Conservation (phyloP, 441 rosid genomes). For the Syzygium syzygioides region DNA sequence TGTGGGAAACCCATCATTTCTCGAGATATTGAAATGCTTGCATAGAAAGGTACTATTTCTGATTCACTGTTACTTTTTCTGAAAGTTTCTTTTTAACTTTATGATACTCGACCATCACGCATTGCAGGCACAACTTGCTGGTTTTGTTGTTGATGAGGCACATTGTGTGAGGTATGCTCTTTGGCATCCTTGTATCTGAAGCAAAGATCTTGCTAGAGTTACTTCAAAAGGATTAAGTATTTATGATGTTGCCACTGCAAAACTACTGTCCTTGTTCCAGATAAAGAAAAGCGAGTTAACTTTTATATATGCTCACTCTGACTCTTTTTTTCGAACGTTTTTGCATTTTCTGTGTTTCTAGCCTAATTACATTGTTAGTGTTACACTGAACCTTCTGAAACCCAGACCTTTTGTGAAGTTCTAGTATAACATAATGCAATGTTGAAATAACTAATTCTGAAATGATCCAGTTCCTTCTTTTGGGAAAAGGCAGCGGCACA, state of each 20-base stretch:
- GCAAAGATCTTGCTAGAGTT: not conserved
- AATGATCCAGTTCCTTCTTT: not conserved
- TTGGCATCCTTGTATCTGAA: not conserved
- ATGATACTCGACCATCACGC: not conserved
- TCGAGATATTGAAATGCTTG: slow-evolving; percentile 54
- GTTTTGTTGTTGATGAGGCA: slow-evolving; percentile 93
- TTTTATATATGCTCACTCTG: not conserved
- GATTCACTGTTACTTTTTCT: not conserved
- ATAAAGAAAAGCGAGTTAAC: not conserved
- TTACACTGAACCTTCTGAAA: too few species aligned
- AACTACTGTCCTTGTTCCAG: not conserved
- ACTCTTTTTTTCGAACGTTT: not conserved
- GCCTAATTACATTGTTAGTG: too few species aligned
- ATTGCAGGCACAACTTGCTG: slow-evolving; percentile 66
- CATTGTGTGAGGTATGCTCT: slow-evolving; percentile 79
- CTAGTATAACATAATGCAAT: not conserved
- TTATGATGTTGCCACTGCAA: not conserved
- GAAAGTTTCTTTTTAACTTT: not conserved
- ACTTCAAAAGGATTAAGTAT: not conserved
- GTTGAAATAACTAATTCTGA: not conserved
- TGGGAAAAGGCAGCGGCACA: accelerated
- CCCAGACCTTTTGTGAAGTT: not conserved
- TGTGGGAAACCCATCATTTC: slow-evolving; percentile 65
- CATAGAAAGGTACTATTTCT: slow-evolving; percentile 50
- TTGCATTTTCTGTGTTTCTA: not conserved